Percentiles rank a stretch among this genome's conserved stretches.
These are phyloP conservation scores for Cubamyces lactineus DNA, from an alignment of 768 basidiomycete genomes.

Conservation along the genomic window DNA sequence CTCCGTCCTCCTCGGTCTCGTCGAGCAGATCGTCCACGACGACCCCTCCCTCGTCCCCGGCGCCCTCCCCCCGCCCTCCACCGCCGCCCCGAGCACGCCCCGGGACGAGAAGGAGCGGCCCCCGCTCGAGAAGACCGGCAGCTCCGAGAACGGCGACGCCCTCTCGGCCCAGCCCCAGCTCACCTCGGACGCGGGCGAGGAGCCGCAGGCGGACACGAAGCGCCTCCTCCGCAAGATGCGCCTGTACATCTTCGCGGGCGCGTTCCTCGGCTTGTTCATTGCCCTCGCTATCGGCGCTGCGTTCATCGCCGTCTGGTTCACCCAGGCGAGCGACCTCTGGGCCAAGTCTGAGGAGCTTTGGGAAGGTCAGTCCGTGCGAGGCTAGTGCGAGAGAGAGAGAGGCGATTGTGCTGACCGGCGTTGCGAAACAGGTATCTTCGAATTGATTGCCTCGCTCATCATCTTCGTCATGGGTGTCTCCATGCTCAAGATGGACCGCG, in stretches of 20 bases:
- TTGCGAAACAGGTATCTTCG: conserved; percentile 57
- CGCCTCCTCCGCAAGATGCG: conserved; percentile 69
- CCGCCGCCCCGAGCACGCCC: conserved; percentile 7
- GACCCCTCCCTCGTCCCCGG: conserved; percentile 26
- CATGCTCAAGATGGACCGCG: conserved; percentile 94
- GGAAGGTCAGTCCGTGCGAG: conserved; percentile 69
- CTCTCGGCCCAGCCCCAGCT: conserved; percentile 27
- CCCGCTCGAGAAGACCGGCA: conserved; percentile 12
- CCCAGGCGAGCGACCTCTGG: conserved; percentile 85
- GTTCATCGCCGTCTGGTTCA: conserved; percentile 96
- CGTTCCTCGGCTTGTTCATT: conserved; percentile 71
- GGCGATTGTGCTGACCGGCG: too few relatives aligned
- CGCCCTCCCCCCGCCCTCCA: neutral
- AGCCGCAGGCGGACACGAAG: conserved; percentile 35
- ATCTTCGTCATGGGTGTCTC: conserved; percentile 93
- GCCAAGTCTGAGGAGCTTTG: conserved; percentile 82
- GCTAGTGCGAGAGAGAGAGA: too few relatives aligned
- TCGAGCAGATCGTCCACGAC: conserved; percentile 74
- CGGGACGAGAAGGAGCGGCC: conserved; percentile 27
- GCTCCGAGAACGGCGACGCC: conserved; percentile 20
- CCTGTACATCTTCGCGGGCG: conserved; percentile 79
- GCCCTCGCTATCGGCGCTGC: conserved; percentile 86
- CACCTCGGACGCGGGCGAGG: conserved; percentile 26
- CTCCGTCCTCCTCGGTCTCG: conserved; percentile 87
- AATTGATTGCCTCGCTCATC: conserved; percentile 73